Conservation (phyloP, 2,329 filamentous ascomycete genomes). For the Chaetoscypha palmicola region DNA sequence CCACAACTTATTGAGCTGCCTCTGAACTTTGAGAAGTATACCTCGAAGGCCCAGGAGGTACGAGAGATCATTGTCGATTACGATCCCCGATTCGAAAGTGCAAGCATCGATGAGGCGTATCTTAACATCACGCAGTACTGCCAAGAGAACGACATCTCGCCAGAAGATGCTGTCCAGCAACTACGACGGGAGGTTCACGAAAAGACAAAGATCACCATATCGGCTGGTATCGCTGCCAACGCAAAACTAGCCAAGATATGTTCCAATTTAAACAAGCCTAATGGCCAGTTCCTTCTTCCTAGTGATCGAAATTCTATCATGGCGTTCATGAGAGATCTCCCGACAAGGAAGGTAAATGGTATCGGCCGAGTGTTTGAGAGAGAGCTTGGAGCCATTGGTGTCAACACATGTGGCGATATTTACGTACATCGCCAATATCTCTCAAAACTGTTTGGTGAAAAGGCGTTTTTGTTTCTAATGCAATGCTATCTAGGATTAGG, state of each 20-base stretch:
- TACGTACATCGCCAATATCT: constrained; percentile 69
- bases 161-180: constrained; percentile 68
- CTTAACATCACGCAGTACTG: constrained; percentile 92
- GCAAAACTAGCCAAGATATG: constrained; percentile 91
- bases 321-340: constrained; percentile 75
- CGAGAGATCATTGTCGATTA: constrained; percentile 78
- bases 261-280: constrained; percentile 93
- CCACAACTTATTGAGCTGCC: constrained; percentile 76
- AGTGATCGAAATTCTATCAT: constrained; percentile 70
- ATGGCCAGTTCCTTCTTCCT: constrained; percentile 76
- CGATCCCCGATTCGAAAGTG: constrained; percentile 84
- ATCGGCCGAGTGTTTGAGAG: constrained; percentile 91
- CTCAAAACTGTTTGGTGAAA: constrained; percentile 78
- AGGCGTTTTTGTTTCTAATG: constrained; percentile 80
- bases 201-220: constrained; percentile 77
- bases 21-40: constrained; percentile 86
- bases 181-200: constrained; percentile 71
- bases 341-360: constrained; percentile 87
- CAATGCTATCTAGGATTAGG: constrained; percentile 81
- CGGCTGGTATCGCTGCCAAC: constrained; percentile 90
- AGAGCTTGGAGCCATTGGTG: constrained; percentile 78
- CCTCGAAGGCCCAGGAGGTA: constrained; percentile 80
- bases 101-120: constrained; percentile 94
- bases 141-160: constrained; percentile 54
- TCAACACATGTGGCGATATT: constrained; percentile 85